Base-by-base conservation (phyloP, 352 stramenopile genomes). In the Globisporangium acanthophoron region DNA sequence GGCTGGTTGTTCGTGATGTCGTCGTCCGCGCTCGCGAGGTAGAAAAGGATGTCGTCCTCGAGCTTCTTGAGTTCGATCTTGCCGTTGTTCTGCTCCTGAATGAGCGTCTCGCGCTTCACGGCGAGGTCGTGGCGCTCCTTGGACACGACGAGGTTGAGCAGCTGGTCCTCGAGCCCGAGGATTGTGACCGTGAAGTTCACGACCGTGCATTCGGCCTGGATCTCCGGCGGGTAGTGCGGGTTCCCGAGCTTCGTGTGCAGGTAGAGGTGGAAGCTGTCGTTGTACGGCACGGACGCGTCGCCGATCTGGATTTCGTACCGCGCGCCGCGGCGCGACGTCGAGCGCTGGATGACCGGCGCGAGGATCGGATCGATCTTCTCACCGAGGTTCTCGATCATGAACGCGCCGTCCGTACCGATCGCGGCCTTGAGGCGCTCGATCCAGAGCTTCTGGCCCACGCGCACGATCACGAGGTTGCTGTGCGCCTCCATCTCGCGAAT, bases 1-100 rank as follows among this genome's bases (percentile, higher is more conserved):
- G 96, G 90, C 55, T 98, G 94, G 71, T 99, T 97, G 74, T 98
- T 97, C 31, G 94, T 98, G 61, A 99, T 98, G 71, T 99, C 94
- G 46, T 96, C 96, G 71, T 98, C 88, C 0, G 92, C 92, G 57
- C 80, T 97, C n/a, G 95, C 92, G 4, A 98, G 71, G 59, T 97
- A 97, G 61, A 94, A 96, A 9, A 98, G 67, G 58, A 98, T 98
- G 47, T 96, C 92, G 56, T 98, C 93, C 61, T 98, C 93, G 18
- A 98, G 76, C 59, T 97, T 96, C 67, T 98, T 98, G 37, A 98
- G 84, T 62, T 97, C 96, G 63, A 98, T 98, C 63, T 97, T 98
- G 66, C 96, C 96, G 44, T 96, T 82, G 64, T 98, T 98, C 56
- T 97, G 94, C 65, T 98, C 88, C 56, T 96, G 92, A 13, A 98